Evolutionary conservation across 768 basidiomycete genomes (phyloP), one percentile per base, ranked within the genome.

Genomic region (Macrolepiota fuliginosa): DNA sequence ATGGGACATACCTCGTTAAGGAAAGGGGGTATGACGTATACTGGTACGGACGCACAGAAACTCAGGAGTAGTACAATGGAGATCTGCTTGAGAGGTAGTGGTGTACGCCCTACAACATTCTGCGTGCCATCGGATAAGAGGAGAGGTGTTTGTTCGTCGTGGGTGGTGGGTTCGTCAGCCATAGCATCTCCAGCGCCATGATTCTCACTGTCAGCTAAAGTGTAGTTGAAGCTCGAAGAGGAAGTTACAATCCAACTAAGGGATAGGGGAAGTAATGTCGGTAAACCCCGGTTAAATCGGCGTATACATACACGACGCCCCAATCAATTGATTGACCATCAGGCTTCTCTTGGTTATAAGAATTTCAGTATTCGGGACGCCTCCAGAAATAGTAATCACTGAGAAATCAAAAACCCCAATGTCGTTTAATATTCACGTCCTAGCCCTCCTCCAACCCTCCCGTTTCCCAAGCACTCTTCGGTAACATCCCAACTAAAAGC

Each of bases 401-500:
- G 29, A 32, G 7, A 32, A 32, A 32, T 7, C 29, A 3, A 32
- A 32, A n/a, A n/a, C n/a, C n/a, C n/a, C n/a, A n/a, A n/a, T n/a
- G n/a, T n/a, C n/a, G n/a, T n/a, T n/a, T n/a, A n/a, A n/a, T 12
- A 5, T 12, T 12, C 12, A 12, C 12, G 4, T 7, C 29, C 45
- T 19, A 46, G 10, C n/a, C 45, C 19, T n/a, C n/a, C n/a, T 46
- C 22, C 17, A 13, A 42, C 2, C 4, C 40, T 13, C 4, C 45
- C n/a, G 4, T 3, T 22, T 46, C 45, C 17, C 45, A 46, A 22
- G n/a, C 52, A 35, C 35, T 32, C 29, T 32, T 37, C 6, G 52
- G 52, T 19, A 35, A 53, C 32, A 15, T 53, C 29, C 27, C 35
- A 32, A 76, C 80, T 54, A 82, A 67, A n/a, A 73, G 39, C 15